Evolutionary conservation across 2,329 filamentous ascomycete species (phyloP).

Genomic region (Hypoxylon sp.): DNA sequence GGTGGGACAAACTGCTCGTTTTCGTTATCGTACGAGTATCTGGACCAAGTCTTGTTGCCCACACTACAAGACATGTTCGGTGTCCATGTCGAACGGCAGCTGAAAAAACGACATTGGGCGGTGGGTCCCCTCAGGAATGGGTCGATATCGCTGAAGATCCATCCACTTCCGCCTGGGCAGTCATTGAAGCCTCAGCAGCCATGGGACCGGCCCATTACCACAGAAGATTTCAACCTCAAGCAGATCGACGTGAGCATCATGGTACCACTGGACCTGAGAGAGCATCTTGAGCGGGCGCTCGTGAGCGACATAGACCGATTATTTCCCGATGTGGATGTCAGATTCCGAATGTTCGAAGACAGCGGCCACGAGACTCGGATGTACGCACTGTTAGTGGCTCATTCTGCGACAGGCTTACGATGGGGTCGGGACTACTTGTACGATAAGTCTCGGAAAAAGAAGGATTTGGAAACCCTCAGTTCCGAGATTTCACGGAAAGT

Average conservation of each 20-base stretch:
- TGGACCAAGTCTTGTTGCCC: conserved; percentile 71
- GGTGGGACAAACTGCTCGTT: conserved; percentile 71
- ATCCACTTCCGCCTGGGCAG: conserved; percentile 53
- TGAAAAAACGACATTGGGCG: conserved; percentile 65
- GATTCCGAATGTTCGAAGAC: conserved; percentile 62
- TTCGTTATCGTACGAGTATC: conserved; percentile 70
- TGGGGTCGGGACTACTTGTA: conserved; percentile 64
- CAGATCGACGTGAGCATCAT: conserved; percentile 65
- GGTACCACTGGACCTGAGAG: conserved; percentile 59
- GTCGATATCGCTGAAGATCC: conserved; percentile 59
- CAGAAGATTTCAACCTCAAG: conserved; percentile 52
- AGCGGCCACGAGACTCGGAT: conserved; percentile 63
- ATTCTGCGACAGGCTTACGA: conserved; percentile 58
- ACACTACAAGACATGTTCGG: conserved; percentile 63
- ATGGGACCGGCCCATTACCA: conserved; percentile 33
- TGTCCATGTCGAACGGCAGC: conserved; percentile 58
- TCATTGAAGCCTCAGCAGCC: conserved; percentile 54
- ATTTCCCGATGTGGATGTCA: conserved; percentile 59
- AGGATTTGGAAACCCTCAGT: conserved; percentile 51
- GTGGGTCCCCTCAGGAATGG: conserved; percentile 58
- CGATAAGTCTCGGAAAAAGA: conserved; percentile 56
- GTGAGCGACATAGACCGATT: conserved; percentile 54
- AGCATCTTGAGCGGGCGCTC: conserved; percentile 56
- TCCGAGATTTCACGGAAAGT: conserved; percentile 59
- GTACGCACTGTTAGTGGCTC: conserved; percentile 68